Percentiles rank a stretch among this genome's conserved stretches.
phyloP scores from a whole-genome alignment of 352 stramenopile species.

The Phytopythium chamaehyphon region DNA sequence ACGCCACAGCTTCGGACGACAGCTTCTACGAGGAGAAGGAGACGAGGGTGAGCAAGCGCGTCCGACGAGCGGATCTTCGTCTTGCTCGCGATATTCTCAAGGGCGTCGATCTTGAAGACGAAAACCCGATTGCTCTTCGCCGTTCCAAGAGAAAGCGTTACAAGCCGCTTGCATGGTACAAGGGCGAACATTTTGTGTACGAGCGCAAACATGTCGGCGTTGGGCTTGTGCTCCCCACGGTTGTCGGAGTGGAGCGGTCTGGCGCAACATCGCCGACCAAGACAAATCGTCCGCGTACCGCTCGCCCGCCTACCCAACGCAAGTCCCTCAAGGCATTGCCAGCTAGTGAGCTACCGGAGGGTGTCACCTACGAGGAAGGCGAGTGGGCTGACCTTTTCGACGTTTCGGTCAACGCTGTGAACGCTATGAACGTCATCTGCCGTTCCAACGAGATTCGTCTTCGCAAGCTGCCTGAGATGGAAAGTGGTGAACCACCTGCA shows the following conservation, averaged over 20 bases:
- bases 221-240: conserved; percentile 73
- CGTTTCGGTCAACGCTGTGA: conserved; percentile 41
- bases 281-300: conserved; percentile 28
- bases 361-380: conserved; percentile 47
- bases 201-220: conserved; percentile 80
- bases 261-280: conserved; percentile 54
- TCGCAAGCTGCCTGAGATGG: conserved; percentile 57
- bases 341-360: conserved; percentile 42
- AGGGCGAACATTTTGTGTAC: conserved; percentile 84
- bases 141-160: conserved; percentile 75
- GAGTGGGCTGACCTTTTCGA: conserved; percentile 80
- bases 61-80: conserved; percentile 20
- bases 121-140: conserved; percentile 45
- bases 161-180: conserved; percentile 87
- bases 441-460: conserved; percentile 68
- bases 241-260: conserved; percentile 62
- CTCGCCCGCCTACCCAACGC: conserved; percentile 22
- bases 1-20: conserved; percentile 45
- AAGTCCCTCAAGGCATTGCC: conserved; percentile 38
- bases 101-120: conserved; percentile 23
- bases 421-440: conserved; percentile 81
- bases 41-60: conserved; percentile 16
- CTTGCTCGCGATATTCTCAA: conserved; percentile 51
- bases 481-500: conserved; percentile 38
- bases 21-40: conserved; percentile 37